Evolutionary conservation across 2,329 filamentous ascomycete species (phyloP), one percentile per base, ranked within the genome.

Genomic region (Colletotrichum euphorbiae): DNA sequence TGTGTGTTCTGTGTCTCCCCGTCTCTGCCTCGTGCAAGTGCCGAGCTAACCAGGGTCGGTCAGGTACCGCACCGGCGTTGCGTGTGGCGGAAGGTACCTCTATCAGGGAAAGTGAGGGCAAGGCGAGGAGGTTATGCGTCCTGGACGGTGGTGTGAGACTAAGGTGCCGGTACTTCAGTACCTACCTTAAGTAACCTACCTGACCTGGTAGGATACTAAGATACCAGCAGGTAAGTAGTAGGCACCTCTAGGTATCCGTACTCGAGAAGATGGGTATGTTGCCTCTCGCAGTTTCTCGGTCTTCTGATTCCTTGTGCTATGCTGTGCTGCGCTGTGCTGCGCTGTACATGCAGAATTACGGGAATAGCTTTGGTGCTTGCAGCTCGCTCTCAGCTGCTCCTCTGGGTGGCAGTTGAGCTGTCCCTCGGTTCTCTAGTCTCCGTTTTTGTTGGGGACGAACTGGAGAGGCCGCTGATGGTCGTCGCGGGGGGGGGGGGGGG

Each of bases 381-480:
- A 28, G 24, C 24, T 28, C 24, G 24, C 24, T 28, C 24, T 28
- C 3, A 28, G 24, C 24, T 28, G 24, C 24, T 4, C 4, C 24
- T 28, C 24, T 38, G 33, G 33, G 9, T 13, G 13, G 36, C 12
- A 17, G 31, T 38, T 28, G 31, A 36, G n/a, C 40, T 51, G 45
- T 51, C 24, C 57, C 57, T 61, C 58, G 58, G 58, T 61, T 66
- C 62, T 59, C 64, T 51, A 50, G 64, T 42, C 51, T 64, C 54
- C 61, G 61, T 68, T 68, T 68, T 68, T 68, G 65, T 68, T 68
- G 65, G 65, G 65, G 65, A 68, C 61, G 28, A 65, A 68, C 61
- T 65, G 65, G 54, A 68, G 65, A 65, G 48, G 62, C 46, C 46
- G 40, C 55, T 54, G 54, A 63, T 60, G 62, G 61, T 54, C 40